Percentiles rank a stretch among this genome's conserved stretches.
Conservation (phyloP, 2,329 filamentous ascomycete genomes). For the Ophiostoma piceae region DNA sequence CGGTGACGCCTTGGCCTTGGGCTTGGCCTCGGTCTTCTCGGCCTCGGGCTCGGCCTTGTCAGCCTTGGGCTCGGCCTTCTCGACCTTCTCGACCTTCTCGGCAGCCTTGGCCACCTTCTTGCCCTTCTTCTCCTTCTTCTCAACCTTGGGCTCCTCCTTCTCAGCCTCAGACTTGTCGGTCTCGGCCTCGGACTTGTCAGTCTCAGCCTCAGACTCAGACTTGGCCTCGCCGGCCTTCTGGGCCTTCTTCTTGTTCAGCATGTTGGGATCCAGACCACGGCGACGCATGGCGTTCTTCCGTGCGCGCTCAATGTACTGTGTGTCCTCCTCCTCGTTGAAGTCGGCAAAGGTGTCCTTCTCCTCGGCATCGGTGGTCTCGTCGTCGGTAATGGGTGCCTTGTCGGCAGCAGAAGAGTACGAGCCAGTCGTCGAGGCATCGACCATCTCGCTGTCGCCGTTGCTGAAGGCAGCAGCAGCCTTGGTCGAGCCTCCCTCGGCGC, state of each 20-base stretch:
- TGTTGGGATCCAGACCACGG: slow-evolving; percentile 68
- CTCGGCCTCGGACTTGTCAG: slow-evolving; percentile 1
- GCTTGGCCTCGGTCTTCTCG: slow-evolving; percentile 20
- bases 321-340: slow-evolving; percentile 70
- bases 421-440: slow-evolving; percentile 40
- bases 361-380: slow-evolving; percentile 38
- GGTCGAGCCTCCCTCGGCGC: slow-evolving; percentile 28
- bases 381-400: slow-evolving; percentile 59
- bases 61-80: slow-evolving; percentile 17
- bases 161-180: slow-evolving; percentile 1
- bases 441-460: slow-evolving; percentile 28
- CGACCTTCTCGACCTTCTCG: slow-evolving; percentile 21
- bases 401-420: slow-evolving; percentile 43
- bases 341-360: slow-evolving; percentile 53
- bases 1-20: slow-evolving; percentile 23
- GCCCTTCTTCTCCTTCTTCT: slow-evolving; percentile 25
- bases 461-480: slow-evolving; percentile 24
- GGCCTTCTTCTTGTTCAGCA: slow-evolving; percentile 38
- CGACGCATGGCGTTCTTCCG: slow-evolving; percentile 67
- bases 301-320: slow-evolving; percentile 65
- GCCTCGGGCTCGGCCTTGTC: slow-evolving; percentile 20
- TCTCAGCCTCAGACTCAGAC: slow-evolving; percentile 23
- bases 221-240: background rate
- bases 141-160: slow-evolving; percentile 23
- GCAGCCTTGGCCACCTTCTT: slow-evolving; percentile 33